Percentiles rank a stretch among this genome's conserved stretches.
Evolutionary conservation across 2,329 filamentous ascomycete species (phyloP).

Genomic region (Dryadomyces quercus-mongolicae): DNA sequence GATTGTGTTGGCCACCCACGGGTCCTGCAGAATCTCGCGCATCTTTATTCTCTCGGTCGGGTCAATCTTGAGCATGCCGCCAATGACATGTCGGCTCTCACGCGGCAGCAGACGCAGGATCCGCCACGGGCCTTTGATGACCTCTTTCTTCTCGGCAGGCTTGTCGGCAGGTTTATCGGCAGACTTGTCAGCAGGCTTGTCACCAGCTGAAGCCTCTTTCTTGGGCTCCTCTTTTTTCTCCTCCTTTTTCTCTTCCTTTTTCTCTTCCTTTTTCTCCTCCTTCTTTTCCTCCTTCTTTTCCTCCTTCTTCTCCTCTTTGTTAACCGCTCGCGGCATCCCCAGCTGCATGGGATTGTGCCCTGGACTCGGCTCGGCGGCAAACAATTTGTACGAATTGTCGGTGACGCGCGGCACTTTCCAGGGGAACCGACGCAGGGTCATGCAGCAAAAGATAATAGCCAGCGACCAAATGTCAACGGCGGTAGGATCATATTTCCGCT

Average conservation of each 20-base stretch:
- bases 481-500: conserved; percentile 84
- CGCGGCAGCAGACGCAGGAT: conserved; percentile 76
- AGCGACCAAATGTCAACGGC: conserved; percentile 96
- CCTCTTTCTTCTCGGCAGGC: conserved; percentile 50
- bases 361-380: conserved; percentile 73
- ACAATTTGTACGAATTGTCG: conserved; percentile 91
- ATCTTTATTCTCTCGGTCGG: conserved; percentile 74
- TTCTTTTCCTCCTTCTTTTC: background rate
- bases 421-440: conserved; percentile 87
- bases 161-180: background rate
- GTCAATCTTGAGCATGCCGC: conserved; percentile 83
- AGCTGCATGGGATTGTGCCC: conserved; percentile 50
- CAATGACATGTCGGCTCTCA: conserved; percentile 81
- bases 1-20: conserved; percentile 76
- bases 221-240: background rate
- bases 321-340: conserved; percentile 5
- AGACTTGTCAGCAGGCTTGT: conserved; percentile 10
- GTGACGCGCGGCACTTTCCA: conserved; percentile 91
- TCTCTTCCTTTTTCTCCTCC: background rate
- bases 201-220: background rate
- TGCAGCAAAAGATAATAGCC: conserved; percentile 97
- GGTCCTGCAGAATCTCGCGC: conserved; percentile 74
- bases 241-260: conserved; percentile 2
- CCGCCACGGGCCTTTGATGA: conserved; percentile 87
- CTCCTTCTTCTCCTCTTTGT: background rate